These are phyloP conservation scores for Trichosanthes truncata DNA, from an alignment of 306 rosid genomes.

Conservation along the genomic window DNA sequence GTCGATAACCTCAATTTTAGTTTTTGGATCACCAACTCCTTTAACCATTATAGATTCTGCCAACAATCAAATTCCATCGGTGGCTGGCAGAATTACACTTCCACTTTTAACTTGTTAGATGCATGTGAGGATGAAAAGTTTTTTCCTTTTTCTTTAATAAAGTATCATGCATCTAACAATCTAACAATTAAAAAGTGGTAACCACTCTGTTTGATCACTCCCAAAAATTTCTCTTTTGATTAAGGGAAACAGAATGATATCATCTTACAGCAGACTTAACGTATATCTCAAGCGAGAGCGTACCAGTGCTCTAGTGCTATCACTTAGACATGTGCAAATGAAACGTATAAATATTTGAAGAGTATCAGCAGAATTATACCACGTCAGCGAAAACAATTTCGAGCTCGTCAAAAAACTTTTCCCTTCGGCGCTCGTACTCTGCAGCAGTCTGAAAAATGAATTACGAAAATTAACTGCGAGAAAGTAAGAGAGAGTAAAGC, in stretches of 20 bases:
- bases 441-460: constrained; percentile 76
- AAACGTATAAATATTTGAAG: not conserved
- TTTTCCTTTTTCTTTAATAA: not conserved
- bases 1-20: not conserved
- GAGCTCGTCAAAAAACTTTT: constrained; percentile 86
- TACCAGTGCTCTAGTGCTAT: not conserved
- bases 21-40: not conserved
- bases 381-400: constrained; percentile 93
- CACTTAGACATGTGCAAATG: not conserved
- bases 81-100: not conserved
- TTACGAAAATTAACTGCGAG: not conserved
- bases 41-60: not conserved
- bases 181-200: not conserved
- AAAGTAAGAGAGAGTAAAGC: not conserved
- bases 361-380: constrained; percentile 38
- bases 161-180: not conserved
- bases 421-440: constrained; percentile 70
- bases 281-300: not conserved
- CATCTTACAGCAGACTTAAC: not conserved
- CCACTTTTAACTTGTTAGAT: not conserved
- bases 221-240: not conserved
- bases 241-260: not conserved
- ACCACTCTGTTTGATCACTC: not conserved
- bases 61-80: not conserved
- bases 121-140: not conserved